Percentiles rank a stretch among this genome's conserved stretches.
Conservation (phyloP, 495 filamentous ascomycete species). For the Penicillium goetzii region DNA sequence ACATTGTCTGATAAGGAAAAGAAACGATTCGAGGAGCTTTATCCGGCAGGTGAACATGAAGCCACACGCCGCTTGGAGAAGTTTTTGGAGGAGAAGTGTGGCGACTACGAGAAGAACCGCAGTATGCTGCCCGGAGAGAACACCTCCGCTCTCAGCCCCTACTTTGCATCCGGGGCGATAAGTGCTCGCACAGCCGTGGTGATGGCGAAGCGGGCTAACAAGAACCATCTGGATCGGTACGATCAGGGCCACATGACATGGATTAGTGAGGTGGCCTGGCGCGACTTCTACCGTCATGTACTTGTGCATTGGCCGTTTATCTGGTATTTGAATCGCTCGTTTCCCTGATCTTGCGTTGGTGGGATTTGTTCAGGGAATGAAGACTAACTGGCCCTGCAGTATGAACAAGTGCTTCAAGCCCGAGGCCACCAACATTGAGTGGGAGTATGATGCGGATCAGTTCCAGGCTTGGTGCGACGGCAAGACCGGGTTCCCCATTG, state of each 20-base stretch:
- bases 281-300: constrained; percentile 92
- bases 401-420: constrained; percentile 96
- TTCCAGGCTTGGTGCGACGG: constrained; percentile 80
- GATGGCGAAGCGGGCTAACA: constrained; percentile 69
- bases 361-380: background rate
- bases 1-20: constrained; percentile 61
- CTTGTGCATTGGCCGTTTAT: constrained; percentile 86
- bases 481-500: constrained; percentile 80
- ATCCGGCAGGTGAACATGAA: constrained; percentile 82
- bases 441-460: constrained; percentile 70
- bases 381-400: constrained; percentile 40
- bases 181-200: constrained; percentile 75
- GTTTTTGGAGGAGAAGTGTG: constrained; percentile 71
- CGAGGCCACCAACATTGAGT: constrained; percentile 79
- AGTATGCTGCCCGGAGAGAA: constrained; percentile 62
- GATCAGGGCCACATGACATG: constrained; percentile 69
- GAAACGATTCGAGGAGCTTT: constrained; percentile 59
- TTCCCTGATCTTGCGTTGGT: background rate
- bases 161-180: constrained; percentile 77
- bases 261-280: constrained; percentile 90
- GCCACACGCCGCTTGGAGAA: constrained; percentile 65
- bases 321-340: constrained; percentile 54
- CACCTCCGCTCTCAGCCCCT: constrained; percentile 77
- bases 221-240: constrained; percentile 70
- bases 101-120: constrained; percentile 62